A percentile compares a stretch with the other conserved stretches of the same genome.
phyloP scores from a whole-genome alignment of 164 flowering plant species.

The Tetrastigma voinierianum region DNA sequence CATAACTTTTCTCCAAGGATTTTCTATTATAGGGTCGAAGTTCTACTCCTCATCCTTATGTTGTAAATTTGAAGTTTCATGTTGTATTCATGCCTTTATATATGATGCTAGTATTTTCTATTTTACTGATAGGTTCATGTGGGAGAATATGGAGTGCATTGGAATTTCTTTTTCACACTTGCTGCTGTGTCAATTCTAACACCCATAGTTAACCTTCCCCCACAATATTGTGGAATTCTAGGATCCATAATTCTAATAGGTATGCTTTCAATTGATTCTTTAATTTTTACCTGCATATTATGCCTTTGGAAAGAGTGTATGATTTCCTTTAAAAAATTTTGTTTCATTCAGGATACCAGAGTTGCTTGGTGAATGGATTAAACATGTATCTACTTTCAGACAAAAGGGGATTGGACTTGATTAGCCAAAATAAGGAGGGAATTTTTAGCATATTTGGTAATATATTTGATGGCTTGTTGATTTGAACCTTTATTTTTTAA shows the following conservation, averaged over 20 bases:
- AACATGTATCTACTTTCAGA: conserved; percentile 68
- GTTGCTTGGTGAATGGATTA: conserved; percentile 57
- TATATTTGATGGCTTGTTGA: background rate
- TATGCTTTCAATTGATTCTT: conserved; percentile 17
- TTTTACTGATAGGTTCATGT: conserved; percentile 72
- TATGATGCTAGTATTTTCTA: background rate
- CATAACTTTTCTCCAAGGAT: no score
- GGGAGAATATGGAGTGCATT: conserved; percentile 95
- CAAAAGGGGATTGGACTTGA: conserved; percentile 52
- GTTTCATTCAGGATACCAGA: conserved; percentile 61
- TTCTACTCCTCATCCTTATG: background rate
- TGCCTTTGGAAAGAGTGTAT: conserved; percentile 1
- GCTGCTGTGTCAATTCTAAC: conserved; percentile 79
- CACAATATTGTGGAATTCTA: conserved; percentile 68
- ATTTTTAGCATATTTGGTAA: conserved; percentile 85
- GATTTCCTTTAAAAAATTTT: background rate
- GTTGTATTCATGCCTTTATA: background rate
- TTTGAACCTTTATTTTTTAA: no score
- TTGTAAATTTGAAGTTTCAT: background rate
- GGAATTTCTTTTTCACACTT: conserved; percentile 97
- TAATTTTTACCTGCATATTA: background rate
- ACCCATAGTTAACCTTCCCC: conserved; percentile 48
- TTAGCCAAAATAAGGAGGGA: conserved; percentile 93
- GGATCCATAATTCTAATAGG: conserved; percentile 67
- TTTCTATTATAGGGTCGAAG: no score